phyloP scores from a whole-genome alignment of 148 eudicot genomes.

The Camellia sinensis region DNA sequence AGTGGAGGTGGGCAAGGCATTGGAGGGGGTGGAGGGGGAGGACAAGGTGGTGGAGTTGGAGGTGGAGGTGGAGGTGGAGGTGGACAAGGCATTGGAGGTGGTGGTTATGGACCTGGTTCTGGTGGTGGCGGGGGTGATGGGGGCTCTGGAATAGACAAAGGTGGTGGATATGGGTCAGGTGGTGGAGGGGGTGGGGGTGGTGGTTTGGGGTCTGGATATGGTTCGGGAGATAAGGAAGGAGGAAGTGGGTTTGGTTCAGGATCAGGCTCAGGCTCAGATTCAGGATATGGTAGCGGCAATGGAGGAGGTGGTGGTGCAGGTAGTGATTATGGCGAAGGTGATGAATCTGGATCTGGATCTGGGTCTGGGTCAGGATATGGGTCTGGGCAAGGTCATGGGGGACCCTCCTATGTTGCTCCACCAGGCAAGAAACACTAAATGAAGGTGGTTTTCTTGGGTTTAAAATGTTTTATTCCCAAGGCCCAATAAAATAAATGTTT shows the following conservation, averaged over 20 bases:
- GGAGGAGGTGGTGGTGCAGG: conserved; percentile 18
- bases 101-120: conserved; percentile 1
- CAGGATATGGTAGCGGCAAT: neutral
- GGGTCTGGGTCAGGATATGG: neutral
- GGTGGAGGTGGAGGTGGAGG: neutral
- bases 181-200: conserved; percentile 14
- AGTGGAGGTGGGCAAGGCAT: too few relatives aligned
- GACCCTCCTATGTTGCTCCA: neutral
- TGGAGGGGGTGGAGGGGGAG: too few relatives aligned
- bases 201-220: too few relatives aligned
- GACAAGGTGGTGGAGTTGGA: too few relatives aligned
- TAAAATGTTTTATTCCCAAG: too few relatives aligned
- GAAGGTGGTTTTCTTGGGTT: too few relatives aligned
- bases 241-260: conserved; percentile 14
- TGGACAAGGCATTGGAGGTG: conserved; percentile 15
- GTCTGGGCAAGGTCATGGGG: neutral
- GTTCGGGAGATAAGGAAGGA: neutral
- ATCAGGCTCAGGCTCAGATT: too few relatives aligned
- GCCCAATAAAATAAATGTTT: too few relatives aligned
- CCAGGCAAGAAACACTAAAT: neutral
- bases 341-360: too few relatives aligned
- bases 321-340: neutral
- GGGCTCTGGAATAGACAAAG: too few relatives aligned
- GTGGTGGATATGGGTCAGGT: neutral
- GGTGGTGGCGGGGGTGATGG: conserved; percentile 11